A percentile compares a stretch with the other conserved stretches of the same genome.
phyloP scores from a whole-genome alignment of 108 stramenopile genomes.

The Pelagomonas calceolata region DNA sequence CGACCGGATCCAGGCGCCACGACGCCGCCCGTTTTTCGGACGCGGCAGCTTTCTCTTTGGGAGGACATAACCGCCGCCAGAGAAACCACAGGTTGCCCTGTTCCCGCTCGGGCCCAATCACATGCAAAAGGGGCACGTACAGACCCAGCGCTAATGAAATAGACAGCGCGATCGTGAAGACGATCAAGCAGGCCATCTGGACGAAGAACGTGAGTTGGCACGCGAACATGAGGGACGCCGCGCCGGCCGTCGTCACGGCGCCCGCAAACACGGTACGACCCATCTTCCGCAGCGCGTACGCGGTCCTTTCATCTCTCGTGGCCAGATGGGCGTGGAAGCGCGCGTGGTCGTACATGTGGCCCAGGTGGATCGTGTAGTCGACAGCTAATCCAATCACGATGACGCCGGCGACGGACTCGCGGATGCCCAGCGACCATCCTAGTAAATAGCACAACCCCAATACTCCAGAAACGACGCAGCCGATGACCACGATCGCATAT shows the following conservation, averaged over 20 bases:
- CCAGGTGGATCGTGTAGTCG: constrained; percentile 23
- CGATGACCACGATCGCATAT: constrained; percentile 16
- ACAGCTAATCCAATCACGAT: constrained; percentile 30
- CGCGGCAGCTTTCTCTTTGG: no score
- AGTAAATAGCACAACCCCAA: constrained; percentile 11
- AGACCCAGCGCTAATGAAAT: constrained; percentile 13
- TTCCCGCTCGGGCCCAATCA: constrained; percentile 11
- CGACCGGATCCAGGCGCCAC: no score
- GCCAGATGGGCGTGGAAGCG: constrained; percentile 1
- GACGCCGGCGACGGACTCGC: constrained; percentile 19
- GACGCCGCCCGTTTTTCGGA: no score
- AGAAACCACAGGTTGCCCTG: neutral
- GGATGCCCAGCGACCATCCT: constrained; percentile 23
- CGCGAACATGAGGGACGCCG: constrained; percentile 15
- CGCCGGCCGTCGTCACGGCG: constrained; percentile 22
- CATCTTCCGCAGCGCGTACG: constrained; percentile 9
- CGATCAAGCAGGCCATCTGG: constrained; percentile 25
- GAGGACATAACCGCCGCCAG: no score
- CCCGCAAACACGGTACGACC: constrained; percentile 20
- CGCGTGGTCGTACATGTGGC: constrained; percentile 15
- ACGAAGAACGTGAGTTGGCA: constrained; percentile 21
- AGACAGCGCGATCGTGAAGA: constrained; percentile 15
- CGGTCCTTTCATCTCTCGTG: constrained; percentile 4
- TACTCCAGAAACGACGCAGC: constrained; percentile 16
- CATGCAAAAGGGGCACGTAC: constrained; percentile 18